Conservation (phyloP, 1,284 basidiomycete genomes). For the Phylloboletellus chloephorus region DNA sequence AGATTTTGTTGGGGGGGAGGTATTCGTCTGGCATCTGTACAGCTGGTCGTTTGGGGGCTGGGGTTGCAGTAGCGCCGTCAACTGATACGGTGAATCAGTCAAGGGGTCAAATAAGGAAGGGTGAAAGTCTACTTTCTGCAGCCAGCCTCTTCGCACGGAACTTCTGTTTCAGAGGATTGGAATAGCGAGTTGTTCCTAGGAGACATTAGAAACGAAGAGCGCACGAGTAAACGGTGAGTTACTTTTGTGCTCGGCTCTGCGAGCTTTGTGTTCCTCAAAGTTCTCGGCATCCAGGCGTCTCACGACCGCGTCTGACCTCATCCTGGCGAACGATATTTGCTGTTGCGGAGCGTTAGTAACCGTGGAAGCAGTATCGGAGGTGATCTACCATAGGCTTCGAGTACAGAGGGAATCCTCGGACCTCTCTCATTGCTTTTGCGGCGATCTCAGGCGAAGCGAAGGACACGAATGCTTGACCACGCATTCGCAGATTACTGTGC, state of each 20-base stretch:
- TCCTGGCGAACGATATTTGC: constrained; percentile 92
- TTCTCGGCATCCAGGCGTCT: constrained; percentile 60
- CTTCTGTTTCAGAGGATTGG: constrained; percentile 84
- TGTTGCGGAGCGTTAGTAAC: constrained; percentile 31
- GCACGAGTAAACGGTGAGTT: constrained; percentile 17
- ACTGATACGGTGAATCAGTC: constrained; percentile 38
- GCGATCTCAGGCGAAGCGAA: constrained; percentile 81
- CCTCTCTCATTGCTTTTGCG: constrained; percentile 85
- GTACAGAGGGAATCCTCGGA: constrained; percentile 91
- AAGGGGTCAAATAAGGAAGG: constrained; percentile 7
- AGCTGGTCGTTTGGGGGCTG: constrained; percentile 68
- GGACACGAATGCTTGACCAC: constrained; percentile 96
- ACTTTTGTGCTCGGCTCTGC: constrained; percentile 81
- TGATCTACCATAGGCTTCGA: constrained; percentile 86
- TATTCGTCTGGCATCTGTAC: constrained; percentile 99
- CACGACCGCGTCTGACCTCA: constrained; percentile 86
- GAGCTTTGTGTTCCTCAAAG: constrained; percentile 73
- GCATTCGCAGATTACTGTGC: constrained; percentile 91
- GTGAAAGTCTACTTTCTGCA: constrained; percentile 55
- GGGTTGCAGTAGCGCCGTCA: constrained; percentile 61
- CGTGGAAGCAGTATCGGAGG: constrained; percentile 2
- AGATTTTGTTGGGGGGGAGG: constrained; percentile 96
- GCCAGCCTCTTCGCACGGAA: constrained; percentile 75
- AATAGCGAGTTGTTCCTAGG: constrained; percentile 72
- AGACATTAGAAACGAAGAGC: constrained; percentile 7